These are phyloP conservation scores for Vitis vinifera DNA, from an alignment of 164 flowering plant genomes.

Conservation along the genomic window DNA sequence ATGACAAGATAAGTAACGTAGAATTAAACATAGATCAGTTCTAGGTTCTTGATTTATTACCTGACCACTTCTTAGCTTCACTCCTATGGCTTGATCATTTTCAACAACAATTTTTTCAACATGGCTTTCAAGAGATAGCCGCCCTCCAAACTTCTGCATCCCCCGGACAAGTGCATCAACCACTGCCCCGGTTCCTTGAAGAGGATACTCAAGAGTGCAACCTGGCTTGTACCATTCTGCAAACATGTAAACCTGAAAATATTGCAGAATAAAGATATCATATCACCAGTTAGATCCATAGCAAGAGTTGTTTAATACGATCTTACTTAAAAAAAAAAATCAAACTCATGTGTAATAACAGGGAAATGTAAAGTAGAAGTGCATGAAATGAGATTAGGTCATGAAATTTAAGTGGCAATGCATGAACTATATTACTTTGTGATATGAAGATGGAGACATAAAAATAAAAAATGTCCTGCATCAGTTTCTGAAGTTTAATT, in stretches of 20 bases:
- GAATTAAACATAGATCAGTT: no score
- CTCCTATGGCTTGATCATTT: conserved; percentile 81
- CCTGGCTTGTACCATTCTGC: conserved; percentile 99
- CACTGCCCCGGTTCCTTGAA: conserved; percentile 81
- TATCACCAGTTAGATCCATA: not conserved
- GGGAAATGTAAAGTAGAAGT: not conserved
- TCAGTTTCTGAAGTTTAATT: not conserved
- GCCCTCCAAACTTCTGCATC: conserved; percentile 81
- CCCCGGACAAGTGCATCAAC: conserved; percentile 91
- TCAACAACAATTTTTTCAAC: conserved; percentile 76
- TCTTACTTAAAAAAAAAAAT: not conserved
- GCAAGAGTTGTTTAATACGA: not conserved
- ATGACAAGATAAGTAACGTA: not conserved
- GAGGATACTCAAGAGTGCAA: conserved; percentile 83
- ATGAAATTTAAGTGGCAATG: not conserved
- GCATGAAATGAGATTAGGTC: not conserved
- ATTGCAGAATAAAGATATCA: not conserved
- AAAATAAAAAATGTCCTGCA: conserved; percentile 28
- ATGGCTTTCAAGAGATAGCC: conserved; percentile 67
- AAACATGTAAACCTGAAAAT: conserved; percentile 91
- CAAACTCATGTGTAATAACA: not conserved
- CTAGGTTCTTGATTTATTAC: conserved; percentile 22
- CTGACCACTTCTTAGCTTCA: conserved; percentile 73
- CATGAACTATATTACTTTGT: not conserved
- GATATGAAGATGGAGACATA: not conserved